These are phyloP conservation scores for Neofusicoccum parvum DNA, from an alignment of 2,329 filamentous ascomycete species.

Conservation along the genomic window DNA sequence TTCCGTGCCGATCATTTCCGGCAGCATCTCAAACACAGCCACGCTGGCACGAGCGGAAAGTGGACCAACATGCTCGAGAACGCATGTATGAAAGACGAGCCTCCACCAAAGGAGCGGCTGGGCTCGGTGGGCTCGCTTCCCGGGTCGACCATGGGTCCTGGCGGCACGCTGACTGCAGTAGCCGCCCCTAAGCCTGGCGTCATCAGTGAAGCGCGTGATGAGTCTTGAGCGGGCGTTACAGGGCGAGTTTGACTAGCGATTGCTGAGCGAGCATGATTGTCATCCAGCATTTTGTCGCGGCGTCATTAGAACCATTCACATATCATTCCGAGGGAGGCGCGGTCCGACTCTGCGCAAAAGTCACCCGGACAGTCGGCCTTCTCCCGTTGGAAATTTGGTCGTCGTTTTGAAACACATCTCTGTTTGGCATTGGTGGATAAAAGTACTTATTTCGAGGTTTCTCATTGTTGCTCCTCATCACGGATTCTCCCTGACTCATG, in stretches of 20 bases:
- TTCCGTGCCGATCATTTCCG: conserved; percentile 97
- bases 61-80: conserved; percentile 99
- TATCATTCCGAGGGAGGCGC: conserved; percentile 6
- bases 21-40: conserved; percentile 96
- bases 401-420: conserved; percentile 17
- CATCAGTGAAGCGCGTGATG: conserved; percentile 43
- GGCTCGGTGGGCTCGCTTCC: conserved; percentile 36
- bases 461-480: conserved; percentile 7
- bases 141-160: conserved; percentile 29
- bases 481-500: neutral
- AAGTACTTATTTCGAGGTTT: conserved; percentile 20
- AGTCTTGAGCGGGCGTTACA: conserved; percentile 34
- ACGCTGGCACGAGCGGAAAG: conserved; percentile 92
- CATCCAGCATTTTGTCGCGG: conserved; percentile 20
- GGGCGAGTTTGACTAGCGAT: conserved; percentile 18
- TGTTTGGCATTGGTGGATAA: conserved; percentile 19
- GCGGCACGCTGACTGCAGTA: conserved; percentile 27
- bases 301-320: conserved; percentile 21
- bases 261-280: conserved; percentile 21
- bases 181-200: conserved; percentile 33
- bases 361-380: neutral
- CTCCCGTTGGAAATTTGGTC: neutral
- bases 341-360: neutral
- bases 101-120: conserved; percentile 53
- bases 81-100: conserved; percentile 93